Conservation (phyloP, 2,329 filamentous ascomycete species). For the Westerdykella ornata region DNA sequence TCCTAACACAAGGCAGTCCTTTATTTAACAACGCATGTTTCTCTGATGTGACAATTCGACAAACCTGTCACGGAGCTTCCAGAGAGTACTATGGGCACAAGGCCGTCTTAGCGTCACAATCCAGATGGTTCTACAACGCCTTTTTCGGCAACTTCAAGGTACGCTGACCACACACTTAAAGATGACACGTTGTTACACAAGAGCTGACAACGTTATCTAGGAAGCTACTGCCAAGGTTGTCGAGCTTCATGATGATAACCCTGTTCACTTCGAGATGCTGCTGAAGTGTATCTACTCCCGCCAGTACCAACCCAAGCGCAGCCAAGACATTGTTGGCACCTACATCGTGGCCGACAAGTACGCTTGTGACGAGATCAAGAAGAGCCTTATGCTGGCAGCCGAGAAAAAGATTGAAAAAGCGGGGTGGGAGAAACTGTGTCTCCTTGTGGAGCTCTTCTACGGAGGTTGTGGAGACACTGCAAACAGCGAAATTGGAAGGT, state of each 20-base stretch:
- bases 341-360: constrained; percentile 5
- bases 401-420: too few relatives aligned
- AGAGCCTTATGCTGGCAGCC: too few relatives aligned
- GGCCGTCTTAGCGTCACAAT: constrained; percentile 1
- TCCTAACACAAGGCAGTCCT: too few relatives aligned
- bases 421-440: too few relatives aligned
- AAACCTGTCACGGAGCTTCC: not conserved
- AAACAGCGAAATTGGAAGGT: too few relatives aligned
- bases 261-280: constrained; percentile 6
- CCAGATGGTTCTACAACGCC: constrained; percentile 3
- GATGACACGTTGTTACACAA: too few relatives aligned
- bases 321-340: not conserved
- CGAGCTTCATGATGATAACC: constrained; percentile 11
- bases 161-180: not conserved
- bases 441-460: too few relatives aligned
- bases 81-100: constrained; percentile 4
- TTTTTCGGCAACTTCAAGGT: constrained; percentile 13
- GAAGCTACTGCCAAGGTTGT: constrained; percentile 5
- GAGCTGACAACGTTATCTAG: not conserved
- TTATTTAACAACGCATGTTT: constrained; percentile 3
- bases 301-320: constrained; percentile 3
- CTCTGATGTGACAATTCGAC: constrained; percentile 5
- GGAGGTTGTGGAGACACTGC: too few relatives aligned
- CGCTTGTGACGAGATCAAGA: too few relatives aligned
- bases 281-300: constrained; percentile 12